Conservation (phyloP, 257 asterid genomes). For the Buddleja alternifolia region DNA sequence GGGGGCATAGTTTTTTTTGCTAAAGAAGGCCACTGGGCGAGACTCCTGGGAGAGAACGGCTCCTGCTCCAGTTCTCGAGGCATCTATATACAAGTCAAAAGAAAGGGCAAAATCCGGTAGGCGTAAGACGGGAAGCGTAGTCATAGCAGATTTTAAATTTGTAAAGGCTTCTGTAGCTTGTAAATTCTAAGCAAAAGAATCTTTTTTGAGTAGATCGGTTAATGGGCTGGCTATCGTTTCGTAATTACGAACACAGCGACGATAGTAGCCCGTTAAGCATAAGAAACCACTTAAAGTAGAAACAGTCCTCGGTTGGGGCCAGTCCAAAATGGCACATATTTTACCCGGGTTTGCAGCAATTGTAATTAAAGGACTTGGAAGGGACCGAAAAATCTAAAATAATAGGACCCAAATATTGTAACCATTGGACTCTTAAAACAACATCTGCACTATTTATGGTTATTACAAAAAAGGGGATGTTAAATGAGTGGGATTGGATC, state of each 20-base stretch:
- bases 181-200: too few relatives aligned
- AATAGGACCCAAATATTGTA: neutral
- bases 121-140: neutral
- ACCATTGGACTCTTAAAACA: neutral
- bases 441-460: neutral
- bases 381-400: neutral
- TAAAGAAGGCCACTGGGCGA: conserved; percentile 1
- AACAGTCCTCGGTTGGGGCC: neutral
- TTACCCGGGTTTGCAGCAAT: neutral
- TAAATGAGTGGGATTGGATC: neutral
- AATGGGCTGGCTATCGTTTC: neutral
- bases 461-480: neutral
- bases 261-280: conserved; percentile 9
- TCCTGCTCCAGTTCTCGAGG: neutral
- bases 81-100: neutral
- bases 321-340: too few relatives aligned
- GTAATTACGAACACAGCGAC: neutral
- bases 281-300: conserved; percentile 1
- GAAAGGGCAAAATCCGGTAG: neutral
- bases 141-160: neutral
- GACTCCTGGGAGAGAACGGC: too few relatives aligned
- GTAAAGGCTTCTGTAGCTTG: neutral
- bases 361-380: too few relatives aligned
- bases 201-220: neutral
- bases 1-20: neutral